phyloP scores from a whole-genome alignment of 768 basidiomycete genomes.

The Epithele typhae region DNA sequence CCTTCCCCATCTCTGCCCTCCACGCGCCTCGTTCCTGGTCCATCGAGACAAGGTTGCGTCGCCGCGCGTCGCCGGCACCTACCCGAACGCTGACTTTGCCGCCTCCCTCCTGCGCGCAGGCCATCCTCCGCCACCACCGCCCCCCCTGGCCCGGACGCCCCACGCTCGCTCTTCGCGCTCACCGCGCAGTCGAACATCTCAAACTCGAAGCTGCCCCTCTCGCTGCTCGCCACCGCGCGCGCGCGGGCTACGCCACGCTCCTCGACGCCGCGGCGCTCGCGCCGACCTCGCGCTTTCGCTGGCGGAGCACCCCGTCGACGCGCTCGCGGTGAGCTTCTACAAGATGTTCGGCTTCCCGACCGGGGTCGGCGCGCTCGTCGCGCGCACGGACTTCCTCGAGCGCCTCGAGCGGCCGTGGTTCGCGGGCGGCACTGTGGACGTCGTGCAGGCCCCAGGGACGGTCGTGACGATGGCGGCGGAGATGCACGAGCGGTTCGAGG shows the following conservation, averaged over 20 bases:
- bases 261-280: constrained; percentile 81
- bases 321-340: constrained; percentile 81
- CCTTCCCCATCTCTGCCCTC: no score
- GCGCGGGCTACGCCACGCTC: constrained; percentile 72
- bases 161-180: constrained; percentile 64
- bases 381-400: constrained; percentile 62
- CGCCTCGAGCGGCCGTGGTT: constrained; percentile 75
- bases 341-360: constrained; percentile 91
- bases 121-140: constrained; percentile 46
- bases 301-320: constrained; percentile 65
- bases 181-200: constrained; percentile 83
- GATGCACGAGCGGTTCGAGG: constrained; percentile 76
- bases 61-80: not conserved
- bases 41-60: no score
- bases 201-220: constrained; percentile 66
- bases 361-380: constrained; percentile 75
- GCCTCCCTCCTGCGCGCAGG: constrained; percentile 31
- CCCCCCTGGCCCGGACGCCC: constrained; percentile 38
- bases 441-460: constrained; percentile 77
- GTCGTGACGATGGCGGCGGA: constrained; percentile 57
- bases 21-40: not conserved
- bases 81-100: constrained; percentile 5
- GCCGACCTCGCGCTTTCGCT: constrained; percentile 69
- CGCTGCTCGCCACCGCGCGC: constrained; percentile 58
- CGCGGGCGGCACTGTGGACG: constrained; percentile 76